Conservation (phyloP, 75 land plant genomes). For the Selaginella tamariscina region DNA sequence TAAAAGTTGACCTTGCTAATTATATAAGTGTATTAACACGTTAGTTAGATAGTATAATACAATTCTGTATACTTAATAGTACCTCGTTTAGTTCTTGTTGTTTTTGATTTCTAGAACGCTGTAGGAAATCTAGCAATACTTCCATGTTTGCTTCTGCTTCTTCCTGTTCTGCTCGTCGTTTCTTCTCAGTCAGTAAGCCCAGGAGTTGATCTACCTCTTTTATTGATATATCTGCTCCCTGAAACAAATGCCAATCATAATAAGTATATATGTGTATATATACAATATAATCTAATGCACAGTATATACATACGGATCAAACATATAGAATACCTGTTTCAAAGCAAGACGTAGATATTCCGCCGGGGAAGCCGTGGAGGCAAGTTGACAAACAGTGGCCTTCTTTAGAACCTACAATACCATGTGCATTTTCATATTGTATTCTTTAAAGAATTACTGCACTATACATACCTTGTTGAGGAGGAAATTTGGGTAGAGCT, state of each 20-base stretch:
- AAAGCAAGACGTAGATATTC: constrained; percentile 71
- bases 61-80: too few species aligned
- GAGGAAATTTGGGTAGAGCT: constrained; percentile 80
- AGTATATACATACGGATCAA: neutral
- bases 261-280: neutral
- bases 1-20: too few species aligned
- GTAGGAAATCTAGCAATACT: constrained; percentile 68
- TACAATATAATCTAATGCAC: neutral
- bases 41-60: too few species aligned
- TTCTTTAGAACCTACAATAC: constrained; percentile 73
- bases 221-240: constrained; percentile 87
- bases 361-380: constrained; percentile 64
- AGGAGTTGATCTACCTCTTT: constrained; percentile 79
- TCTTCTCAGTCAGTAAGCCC: constrained; percentile 70
- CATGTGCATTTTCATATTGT: neutral
- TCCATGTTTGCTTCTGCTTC: constrained; percentile 96
- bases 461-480: constrained; percentile 41
- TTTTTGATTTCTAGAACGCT: constrained; percentile 66
- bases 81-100: constrained; percentile 86
- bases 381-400: constrained; percentile 62
- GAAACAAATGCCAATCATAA: constrained; percentile 24
- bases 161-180: constrained; percentile 92
- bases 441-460: constrained; percentile 4
- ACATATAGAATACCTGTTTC: constrained; percentile 50
- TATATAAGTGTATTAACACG: too few species aligned